phyloP scores from a whole-genome alignment of 768 basidiomycete species.

The Cubamyces sp. region DNA sequence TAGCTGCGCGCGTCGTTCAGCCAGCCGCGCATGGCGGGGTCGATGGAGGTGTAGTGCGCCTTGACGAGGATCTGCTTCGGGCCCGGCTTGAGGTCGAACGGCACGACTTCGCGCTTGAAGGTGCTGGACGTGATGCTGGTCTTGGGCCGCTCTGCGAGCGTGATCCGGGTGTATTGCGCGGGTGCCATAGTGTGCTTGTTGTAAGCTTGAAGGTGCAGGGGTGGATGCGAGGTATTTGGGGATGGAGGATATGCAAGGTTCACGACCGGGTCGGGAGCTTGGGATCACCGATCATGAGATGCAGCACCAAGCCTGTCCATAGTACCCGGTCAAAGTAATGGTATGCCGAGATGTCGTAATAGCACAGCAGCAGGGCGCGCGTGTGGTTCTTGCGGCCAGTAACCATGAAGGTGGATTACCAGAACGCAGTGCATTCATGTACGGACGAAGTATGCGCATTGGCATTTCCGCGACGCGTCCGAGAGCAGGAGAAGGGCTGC shows the following conservation, averaged over 20 bases:
- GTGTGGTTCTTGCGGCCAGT: no score
- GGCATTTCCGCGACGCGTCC: no score
- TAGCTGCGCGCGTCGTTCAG: conserved; percentile 75
- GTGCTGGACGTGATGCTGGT: conserved; percentile 72
- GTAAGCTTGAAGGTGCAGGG: not conserved
- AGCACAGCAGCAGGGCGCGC: no score
- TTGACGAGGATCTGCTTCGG: conserved; percentile 67
- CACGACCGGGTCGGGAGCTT: conserved; percentile 14
- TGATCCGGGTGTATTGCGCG: conserved; percentile 60
- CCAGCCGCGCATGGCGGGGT: conserved; percentile 90
- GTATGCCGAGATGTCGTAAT: not conserved
- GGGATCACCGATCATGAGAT: not conserved
- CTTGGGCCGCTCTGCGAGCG: conserved; percentile 75
- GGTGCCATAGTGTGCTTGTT: conserved; percentile 8
- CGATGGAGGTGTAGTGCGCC: conserved; percentile 78
- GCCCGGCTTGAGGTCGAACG: conserved; percentile 58
- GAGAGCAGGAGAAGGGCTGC: no score
- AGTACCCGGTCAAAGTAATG: not conserved
- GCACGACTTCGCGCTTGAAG: conserved; percentile 62
- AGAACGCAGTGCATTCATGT: no score
- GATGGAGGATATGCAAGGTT: not conserved
- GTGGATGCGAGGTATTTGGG: not conserved
- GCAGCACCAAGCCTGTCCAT: not conserved
- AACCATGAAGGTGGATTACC: no score
- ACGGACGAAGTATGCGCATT: no score